Evolutionary conservation across 129 eudicot genomes (phyloP).

Genomic region (Kitagawia praeruptora): DNA sequence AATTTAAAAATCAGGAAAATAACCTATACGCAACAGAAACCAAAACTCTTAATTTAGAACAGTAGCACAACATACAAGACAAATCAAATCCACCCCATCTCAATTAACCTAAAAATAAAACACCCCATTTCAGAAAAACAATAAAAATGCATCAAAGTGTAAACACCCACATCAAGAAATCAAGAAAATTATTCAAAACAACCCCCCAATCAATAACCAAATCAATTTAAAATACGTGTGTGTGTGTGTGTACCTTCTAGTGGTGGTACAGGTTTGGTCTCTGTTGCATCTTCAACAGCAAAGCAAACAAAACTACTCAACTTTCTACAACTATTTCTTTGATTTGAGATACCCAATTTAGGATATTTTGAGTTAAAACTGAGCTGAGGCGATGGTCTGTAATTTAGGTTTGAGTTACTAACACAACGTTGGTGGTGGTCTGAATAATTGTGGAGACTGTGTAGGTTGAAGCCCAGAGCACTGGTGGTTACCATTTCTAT

Average conservation of each 20-base stretch:
- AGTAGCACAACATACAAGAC: not conserved
- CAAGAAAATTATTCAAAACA: not conserved
- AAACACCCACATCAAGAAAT: not conserved
- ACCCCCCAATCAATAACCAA: constrained; percentile 4
- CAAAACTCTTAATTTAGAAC: not conserved
- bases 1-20: not conserved
- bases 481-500: constrained; percentile 47
- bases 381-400: constrained; percentile 23
- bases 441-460: constrained; percentile 37
- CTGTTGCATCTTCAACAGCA: constrained; percentile 59
- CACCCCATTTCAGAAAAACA: not conserved
- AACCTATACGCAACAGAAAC: not conserved
- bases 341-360: constrained; percentile 24
- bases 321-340: constrained; percentile 19
- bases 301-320: constrained; percentile 45
- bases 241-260: constrained; percentile 16
- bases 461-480: constrained; percentile 52
- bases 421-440: constrained; percentile 43
- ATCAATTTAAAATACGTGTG: not conserved
- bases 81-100: constrained; percentile 3
- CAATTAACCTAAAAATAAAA: not conserved
- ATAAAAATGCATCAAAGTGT: constrained; percentile 6
- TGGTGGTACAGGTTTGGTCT: constrained; percentile 25
- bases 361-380: constrained; percentile 29
- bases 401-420: constrained; percentile 27